Conservation (phyloP, 2,329 filamentous ascomycete species). For the Berkeleyomyces rouxiae region DNA sequence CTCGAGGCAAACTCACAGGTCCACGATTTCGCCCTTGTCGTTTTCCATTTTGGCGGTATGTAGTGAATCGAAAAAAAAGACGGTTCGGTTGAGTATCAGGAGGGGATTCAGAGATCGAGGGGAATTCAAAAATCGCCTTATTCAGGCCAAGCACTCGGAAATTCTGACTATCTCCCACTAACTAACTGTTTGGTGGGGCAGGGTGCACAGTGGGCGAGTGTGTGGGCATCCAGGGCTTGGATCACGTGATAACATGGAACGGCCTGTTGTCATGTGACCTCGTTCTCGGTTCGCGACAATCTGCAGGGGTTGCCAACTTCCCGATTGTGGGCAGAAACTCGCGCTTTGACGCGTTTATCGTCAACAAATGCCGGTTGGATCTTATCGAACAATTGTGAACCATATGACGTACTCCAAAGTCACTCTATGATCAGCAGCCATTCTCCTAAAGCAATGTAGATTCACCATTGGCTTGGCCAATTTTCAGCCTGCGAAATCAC, state of each 20-base stretch:
- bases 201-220: slow-evolving; percentile 11
- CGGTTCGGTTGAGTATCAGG: slow-evolving; percentile 12
- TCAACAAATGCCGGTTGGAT: not conserved
- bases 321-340: not conserved
- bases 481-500: not conserved
- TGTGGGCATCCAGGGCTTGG: slow-evolving; percentile 13
- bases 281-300: slow-evolving; percentile 6
- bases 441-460: not conserved
- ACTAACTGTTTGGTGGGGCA: slow-evolving; percentile 12
- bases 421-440: not conserved
- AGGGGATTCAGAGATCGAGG: slow-evolving; percentile 13
- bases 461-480: not conserved
- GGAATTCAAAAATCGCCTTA: slow-evolving; percentile 14
- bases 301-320: not conserved
- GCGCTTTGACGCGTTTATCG: not conserved
- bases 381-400: not conserved
- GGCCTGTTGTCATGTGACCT: not conserved
- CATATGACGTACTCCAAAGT: too few relatives aligned
- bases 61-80: slow-evolving; percentile 15
- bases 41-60: slow-evolving; percentile 75
- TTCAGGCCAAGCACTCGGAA: slow-evolving; percentile 11
- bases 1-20: slow-evolving; percentile 54
- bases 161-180: slow-evolving; percentile 8
- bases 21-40: slow-evolving; percentile 98
- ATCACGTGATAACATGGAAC: not conserved